A percentile compares a stretch with the other conserved stretches of the same genome.
Conservation (phyloP, 345 rosid species). For the Dipteronia dyeriana region DNA sequence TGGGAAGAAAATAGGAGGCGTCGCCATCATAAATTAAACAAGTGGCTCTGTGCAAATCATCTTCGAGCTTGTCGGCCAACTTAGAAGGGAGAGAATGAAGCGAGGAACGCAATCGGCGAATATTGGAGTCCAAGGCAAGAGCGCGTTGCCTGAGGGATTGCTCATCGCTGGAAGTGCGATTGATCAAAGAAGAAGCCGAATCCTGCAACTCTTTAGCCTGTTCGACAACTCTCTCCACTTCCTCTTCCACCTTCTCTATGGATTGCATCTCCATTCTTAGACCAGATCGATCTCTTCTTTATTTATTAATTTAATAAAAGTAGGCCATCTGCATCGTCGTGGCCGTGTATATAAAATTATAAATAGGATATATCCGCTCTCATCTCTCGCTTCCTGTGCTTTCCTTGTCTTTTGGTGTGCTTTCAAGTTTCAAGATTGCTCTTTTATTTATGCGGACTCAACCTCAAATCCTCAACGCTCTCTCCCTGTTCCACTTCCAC, state of each 20-base stretch:
- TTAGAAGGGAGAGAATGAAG: constrained; percentile 35
- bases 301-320: not conserved
- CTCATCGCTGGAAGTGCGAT: constrained; percentile 61
- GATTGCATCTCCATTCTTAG: constrained; percentile 4
- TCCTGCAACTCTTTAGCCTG: constrained; percentile 83
- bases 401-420: constrained; percentile 11
- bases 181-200: constrained; percentile 54
- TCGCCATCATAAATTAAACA: constrained; percentile 81
- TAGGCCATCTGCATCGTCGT: not conserved
- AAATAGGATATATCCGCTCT: not conserved
- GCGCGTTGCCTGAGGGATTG: constrained; percentile 71
- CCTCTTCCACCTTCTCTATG: constrained; percentile 53
- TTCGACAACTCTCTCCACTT: constrained; percentile 63
- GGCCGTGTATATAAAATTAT: not conserved
- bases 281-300: not conserved
- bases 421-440: not conserved
- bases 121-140: constrained; percentile 61
- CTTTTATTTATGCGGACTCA: not conserved
- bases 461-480: not conserved
- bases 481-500: not conserved
- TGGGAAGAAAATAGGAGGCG: constrained; percentile 76
- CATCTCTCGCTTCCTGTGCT: not conserved
- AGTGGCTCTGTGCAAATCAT: constrained; percentile 78
- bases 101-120: constrained; percentile 62
- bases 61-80: constrained; percentile 76